Base-by-base conservation (phyloP, 441 rosid genomes). In the Pelargonium cotyledonis region DNA sequence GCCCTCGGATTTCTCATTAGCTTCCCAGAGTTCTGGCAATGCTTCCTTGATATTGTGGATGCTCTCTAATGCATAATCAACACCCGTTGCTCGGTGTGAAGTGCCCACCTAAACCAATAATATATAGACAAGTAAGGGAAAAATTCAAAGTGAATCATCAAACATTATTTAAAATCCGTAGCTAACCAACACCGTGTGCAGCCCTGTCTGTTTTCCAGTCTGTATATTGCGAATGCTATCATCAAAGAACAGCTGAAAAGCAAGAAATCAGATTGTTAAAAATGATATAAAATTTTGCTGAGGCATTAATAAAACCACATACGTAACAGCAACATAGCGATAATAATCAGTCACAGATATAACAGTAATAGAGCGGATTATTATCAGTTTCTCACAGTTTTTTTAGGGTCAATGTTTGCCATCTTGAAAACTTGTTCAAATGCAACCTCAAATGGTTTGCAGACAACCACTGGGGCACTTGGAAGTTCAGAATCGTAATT, bases 31-130 rank as follows among this genome's bases (percentile, higher is more conserved):
- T 73, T 86, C 88, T 5, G 96, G 97, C 67, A 94, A 75, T 14
- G 96, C 97, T 83, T 89, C 97, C 76, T 83, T 85, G 53, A 91
- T 81, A 73, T 91, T 91, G 82, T 94, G 99, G 74, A 91, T 85
- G 83, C 92, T 90, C 84, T 88, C 96, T 41, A 94, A 67, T 1
- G 92, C 95, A 70, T 79, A 75, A 73, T 91, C 97, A 15, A 78
- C 96, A 6, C 92, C 90, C 68, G 82, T 83, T 1, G 68, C 58
- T 62, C 86, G 76, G 57, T 82, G 84, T 55, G 94, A 83, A 29
- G 81, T 78, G 63, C 97, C 97, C 35, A 86, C 83, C 97, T 94
- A 73, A 55, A 70, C 38, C 2, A 4, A 31, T 12, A 65, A 38
- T 7, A 68, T 1, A 35, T 21, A 61, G 51, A 69, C 23, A 49